Percentiles rank a stretch among this genome's conserved stretches.
phyloP scores from a whole-genome alignment of 176 grass and related monocot genomes.

The Hsuehochloa calcarea region DNA sequence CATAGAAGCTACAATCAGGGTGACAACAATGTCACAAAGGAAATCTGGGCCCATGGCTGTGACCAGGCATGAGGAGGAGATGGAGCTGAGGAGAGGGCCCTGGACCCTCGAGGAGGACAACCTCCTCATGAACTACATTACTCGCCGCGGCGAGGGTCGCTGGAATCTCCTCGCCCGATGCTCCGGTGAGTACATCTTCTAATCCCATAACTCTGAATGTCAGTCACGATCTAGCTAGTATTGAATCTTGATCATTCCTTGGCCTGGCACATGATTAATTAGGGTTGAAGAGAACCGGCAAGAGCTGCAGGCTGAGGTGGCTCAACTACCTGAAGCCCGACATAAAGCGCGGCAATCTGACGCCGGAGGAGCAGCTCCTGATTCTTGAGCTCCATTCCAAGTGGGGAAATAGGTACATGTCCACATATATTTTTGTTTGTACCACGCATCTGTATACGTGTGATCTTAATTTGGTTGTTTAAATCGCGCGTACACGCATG shows the following conservation, averaged over 20 bases:
- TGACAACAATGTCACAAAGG: slow-evolving; percentile 66
- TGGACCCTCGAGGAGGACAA: slow-evolving; percentile 90
- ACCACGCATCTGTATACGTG: neutral
- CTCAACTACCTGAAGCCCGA: slow-evolving; percentile 91
- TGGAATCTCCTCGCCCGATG: slow-evolving; percentile 90
- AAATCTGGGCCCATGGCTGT: slow-evolving; percentile 45
- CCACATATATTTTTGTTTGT: neutral
- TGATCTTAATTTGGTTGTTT: neutral
- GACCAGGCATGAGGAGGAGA: slow-evolving; percentile 51
- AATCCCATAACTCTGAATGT: neutral
- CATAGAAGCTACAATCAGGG: slow-evolving; percentile 4
- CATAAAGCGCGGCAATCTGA: slow-evolving; percentile 80
- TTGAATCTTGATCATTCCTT: neutral
- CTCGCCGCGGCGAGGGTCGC: slow-evolving; percentile 81
- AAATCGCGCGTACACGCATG: neutral
- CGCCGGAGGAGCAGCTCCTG: slow-evolving; percentile 82
- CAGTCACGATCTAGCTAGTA: neutral
- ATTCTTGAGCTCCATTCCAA: slow-evolving; percentile 95
- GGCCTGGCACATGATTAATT: neutral
- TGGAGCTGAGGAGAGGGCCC: slow-evolving; percentile 73
- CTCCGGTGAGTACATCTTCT: slow-evolving; percentile 49
- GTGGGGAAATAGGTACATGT: slow-evolving; percentile 72
- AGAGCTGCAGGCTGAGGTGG: slow-evolving; percentile 88
- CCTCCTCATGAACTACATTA: slow-evolving; percentile 93
- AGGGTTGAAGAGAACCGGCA: slow-evolving; percentile 93